Base-by-base conservation (phyloP, 257 asterid genomes). In the Scutellaria galericulata region DNA sequence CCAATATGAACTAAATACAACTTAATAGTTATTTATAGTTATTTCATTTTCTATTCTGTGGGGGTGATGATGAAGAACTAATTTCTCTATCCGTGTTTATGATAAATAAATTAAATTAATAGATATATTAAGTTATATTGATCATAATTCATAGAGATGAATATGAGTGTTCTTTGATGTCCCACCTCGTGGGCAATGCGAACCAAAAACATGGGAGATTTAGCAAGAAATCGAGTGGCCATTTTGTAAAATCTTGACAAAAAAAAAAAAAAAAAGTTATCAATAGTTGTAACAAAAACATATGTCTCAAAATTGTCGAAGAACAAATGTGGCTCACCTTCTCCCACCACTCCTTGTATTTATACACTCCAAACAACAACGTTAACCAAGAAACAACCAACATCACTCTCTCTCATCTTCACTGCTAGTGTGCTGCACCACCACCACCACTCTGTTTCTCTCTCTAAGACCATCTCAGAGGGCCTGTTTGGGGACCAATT, bases 391-490 rank as follows among this genome's bases (percentile, higher is more conserved):
- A 75, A 54, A 58, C 8, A 31, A 31, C 37, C 37, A 31, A 22
- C 74, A 60, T 53, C 15, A 11, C 70, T 50, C 46, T 52, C 68
- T 24, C 62, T 76, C 72, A 24, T 69, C 68, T 4, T 50, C 67
- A n/a, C 59, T 44, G 3, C 57, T 18, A 35, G 77, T 89, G 91
- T 62, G 81, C 95, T 88, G 89, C 31, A 35, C 31, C 65, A 41
- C 9, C 65, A 41, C 9, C 72, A 42, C 4, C 57, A 48, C 18
- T 46, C 75, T 9, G 66, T 66, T 61, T 57, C 59, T 48, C 72
- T 56, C 68, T 64, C 39, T 48, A 69, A 41, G 31, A 56, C 15
- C 59, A 50, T 24, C 35, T 6, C 9, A 12, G 74, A 56, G 64
- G 53, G 37, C 52, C 35, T 14, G 39, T n/a, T 45, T 44, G 69